phyloP scores from a whole-genome alignment of 1,284 basidiomycete genomes.

The Melampsora occidentalis region DNA sequence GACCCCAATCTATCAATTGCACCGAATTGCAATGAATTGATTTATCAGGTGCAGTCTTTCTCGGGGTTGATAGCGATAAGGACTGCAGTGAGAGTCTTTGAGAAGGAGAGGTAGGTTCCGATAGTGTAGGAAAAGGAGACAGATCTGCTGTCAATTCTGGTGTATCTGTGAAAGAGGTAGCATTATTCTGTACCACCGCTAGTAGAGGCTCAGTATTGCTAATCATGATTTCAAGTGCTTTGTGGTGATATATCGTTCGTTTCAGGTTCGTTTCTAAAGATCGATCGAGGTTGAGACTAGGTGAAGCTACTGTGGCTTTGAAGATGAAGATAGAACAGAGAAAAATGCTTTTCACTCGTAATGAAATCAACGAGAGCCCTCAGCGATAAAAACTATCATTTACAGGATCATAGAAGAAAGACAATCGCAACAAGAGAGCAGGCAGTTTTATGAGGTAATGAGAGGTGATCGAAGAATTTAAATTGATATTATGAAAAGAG shows the following conservation, averaged over 20 bases:
- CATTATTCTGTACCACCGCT: background rate
- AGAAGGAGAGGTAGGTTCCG: slow-evolving; percentile 6
- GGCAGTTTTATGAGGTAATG: background rate
- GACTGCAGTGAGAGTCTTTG: slow-evolving; percentile 6
- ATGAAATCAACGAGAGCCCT: background rate
- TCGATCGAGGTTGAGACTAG: background rate
- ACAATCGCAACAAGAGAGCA: background rate
- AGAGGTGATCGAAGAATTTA: background rate
- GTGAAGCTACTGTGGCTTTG: background rate
- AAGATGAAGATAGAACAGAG: background rate
- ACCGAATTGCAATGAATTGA: background rate
- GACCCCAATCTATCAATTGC: slow-evolving; percentile 2
- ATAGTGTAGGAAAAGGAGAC: background rate
- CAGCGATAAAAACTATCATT: background rate
- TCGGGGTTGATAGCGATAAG: slow-evolving; percentile 1
- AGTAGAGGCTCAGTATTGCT: background rate
- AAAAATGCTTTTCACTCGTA: background rate
- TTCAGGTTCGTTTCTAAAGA: background rate
- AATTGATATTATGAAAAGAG: slow-evolving; percentile 1
- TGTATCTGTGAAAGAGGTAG: slow-evolving; percentile 5
- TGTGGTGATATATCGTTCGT: slow-evolving; percentile 6
- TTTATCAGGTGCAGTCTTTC: background rate
- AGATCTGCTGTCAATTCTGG: slow-evolving; percentile 2
- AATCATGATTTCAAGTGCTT: background rate
- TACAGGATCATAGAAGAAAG: background rate